Evolutionary conservation across 768 basidiomycete genomes (phyloP).

Genomic region (Pilatotrama ljubarskyi): DNA sequence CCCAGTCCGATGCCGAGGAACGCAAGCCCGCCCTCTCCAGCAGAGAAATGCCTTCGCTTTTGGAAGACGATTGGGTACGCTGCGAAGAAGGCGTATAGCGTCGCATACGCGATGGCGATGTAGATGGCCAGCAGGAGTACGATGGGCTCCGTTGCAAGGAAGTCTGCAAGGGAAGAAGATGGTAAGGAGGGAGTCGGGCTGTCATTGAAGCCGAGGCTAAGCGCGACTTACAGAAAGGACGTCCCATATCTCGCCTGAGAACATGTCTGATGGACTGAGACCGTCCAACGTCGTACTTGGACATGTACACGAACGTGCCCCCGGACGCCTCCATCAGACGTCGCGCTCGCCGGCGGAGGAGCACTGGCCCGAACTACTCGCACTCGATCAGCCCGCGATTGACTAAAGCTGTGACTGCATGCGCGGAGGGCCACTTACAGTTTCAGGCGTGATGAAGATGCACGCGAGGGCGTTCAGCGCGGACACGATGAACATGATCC

Average conservation of each 20-base stretch:
- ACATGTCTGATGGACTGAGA: conserved; percentile 44
- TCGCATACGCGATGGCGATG: conserved; percentile 61
- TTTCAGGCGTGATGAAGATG: conserved; percentile 56
- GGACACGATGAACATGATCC: conserved; percentile 61
- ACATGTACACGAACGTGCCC: conserved; percentile 45
- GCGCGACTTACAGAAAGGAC: conserved; percentile 53
- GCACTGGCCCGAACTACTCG: conserved; percentile 57
- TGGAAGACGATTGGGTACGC: conserved; percentile 63
- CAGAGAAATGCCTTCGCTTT: conserved; percentile 49
- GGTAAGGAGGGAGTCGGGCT: background rate
- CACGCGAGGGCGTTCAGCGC: conserved; percentile 45
- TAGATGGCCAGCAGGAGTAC: conserved; percentile 59
- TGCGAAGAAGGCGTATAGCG: conserved; percentile 64
- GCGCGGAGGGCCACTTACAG: conserved; percentile 38
- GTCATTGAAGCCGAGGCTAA: no score
- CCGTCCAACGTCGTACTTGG: conserved; percentile 48
- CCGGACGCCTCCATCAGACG: conserved; percentile 44
- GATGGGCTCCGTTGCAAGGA: conserved; percentile 65
- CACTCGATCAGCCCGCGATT: background rate
- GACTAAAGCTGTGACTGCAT: background rate
- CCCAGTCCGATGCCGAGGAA: conserved; percentile 68
- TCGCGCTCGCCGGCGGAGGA: conserved; percentile 53
- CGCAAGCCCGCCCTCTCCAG: conserved; percentile 57
- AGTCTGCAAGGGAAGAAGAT: conserved; percentile 37
- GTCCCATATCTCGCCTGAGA: conserved; percentile 50